Evolutionary conservation across 192 early-diverging fungal genomes (phyloP), one percentile per base, ranked within the genome.

Genomic region (Coemansia sp.): DNA sequence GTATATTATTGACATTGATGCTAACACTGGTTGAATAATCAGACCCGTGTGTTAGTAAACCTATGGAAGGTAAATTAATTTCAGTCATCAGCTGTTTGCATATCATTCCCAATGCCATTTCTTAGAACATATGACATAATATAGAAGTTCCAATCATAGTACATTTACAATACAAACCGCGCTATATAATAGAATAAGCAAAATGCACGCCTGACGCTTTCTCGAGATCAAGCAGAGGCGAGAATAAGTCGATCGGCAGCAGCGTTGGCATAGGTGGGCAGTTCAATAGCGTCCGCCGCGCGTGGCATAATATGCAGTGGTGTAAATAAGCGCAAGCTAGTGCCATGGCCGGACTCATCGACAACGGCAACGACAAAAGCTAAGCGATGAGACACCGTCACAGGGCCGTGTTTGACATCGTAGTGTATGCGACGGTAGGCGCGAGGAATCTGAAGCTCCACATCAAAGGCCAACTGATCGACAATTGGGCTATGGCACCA

Each of bases 381-480:
- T 60, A 79, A 57, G 24, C 76, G 66, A 26, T 79, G 76, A 53
- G 67, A 70, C 56, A 79, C 76, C 18, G 76, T 79, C 28, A 79
- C 76, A 18, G 71, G 60, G 4, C 76, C 76, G 23, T 79, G 76
- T 38, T 70, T 73, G 52, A 79, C 64, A 44, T 79, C 76, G 27
- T 79, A 79, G 64, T 79, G 76, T 41, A 79, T 79, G 58, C 69
- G 68, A 7, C 69, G 58, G 53, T 79, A 79, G 9, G 76, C 76
- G 31, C 66, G 65, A 47, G 76, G 76, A 22, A 79, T 79, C 59
- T 63, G 58, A 54, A 79, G 67, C 63, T 73, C 76, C 56, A 79
- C 53, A 25, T 79, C 76, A 57, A 79, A 79, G 6, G 70, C 69
- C 71, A 62, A 54, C 69, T 79, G 76, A 38, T 79, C 76, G 16